Percentiles rank a stretch among this genome's conserved stretches.
Conservation (phyloP, 148 eudicot genomes). For the Cornus suecica region DNA sequence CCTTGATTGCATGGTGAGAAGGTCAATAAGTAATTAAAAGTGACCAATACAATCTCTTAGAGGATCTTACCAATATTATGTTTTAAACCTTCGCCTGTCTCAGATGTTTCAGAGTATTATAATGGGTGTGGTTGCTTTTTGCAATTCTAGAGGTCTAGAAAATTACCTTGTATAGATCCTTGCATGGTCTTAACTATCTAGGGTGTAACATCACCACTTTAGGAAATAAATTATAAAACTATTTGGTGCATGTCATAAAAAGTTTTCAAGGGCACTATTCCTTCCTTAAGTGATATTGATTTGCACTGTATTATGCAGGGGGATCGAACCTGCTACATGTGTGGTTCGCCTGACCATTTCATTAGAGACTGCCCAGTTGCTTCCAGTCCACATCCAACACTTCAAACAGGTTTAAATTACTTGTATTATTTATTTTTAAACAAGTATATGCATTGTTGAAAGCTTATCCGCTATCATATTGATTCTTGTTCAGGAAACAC, state of each 20-base stretch:
- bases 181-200: neutral
- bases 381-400: slow-evolving; percentile 31
- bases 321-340: slow-evolving; percentile 53
- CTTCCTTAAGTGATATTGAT: neutral
- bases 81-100: neutral
- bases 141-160: neutral
- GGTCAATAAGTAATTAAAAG: neutral
- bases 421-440: neutral
- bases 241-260: neutral
- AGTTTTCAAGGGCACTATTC: neutral
- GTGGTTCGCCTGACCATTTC: slow-evolving; percentile 75
- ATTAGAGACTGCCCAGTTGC: slow-evolving; percentile 62
- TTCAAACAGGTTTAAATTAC: slow-evolving; percentile 28
- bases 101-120: neutral
- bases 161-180: neutral
- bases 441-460: neutral
- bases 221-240: neutral
- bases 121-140: too few relatives aligned
- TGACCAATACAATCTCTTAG: neutral
- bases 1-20: neutral
- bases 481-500: slow-evolving; percentile 33
- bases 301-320: slow-evolving; percentile 31
- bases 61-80: neutral
- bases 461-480: neutral
- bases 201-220: neutral